Base-by-base conservation (phyloP, 1,284 basidiomycete species). In the Gymnopus androsaceus region DNA sequence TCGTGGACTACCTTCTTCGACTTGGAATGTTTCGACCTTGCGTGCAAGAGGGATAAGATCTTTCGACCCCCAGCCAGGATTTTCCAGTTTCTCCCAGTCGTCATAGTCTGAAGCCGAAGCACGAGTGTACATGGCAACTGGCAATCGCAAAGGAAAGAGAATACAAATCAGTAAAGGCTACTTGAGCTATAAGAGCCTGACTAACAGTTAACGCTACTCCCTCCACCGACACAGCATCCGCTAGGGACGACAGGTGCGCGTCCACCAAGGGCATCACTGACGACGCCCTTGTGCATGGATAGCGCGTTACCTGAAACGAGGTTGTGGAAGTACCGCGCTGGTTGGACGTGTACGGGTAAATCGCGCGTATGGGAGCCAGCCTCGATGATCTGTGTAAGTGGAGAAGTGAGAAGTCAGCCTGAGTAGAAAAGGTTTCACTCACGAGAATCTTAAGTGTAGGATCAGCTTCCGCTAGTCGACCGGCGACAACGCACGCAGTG, bases 401-500 rank as follows among this genome's bases (percentile, higher is more conserved):
- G 9, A 15, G 25, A 2, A n/a, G 28, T 17, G 4, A 27, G 3
- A 48, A 30, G 17, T 28, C 14, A 23, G 19, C 14, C 21, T 38
- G 30, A 7, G 53, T 33, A 33, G 15, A 21, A 9, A n/a, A 51
- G 23, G 23, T 7, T 1, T 11, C 33, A 67, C 65, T 38, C 61
- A 74, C 72, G 28, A 76, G 61, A 36, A 83, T 78, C 48, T 68
- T 76, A 44, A 82, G 63, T 0, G 66, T 57, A 0, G 80, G 75
- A 56, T 77, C 74, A 1, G 77, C 77, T 2, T 69, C 71, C 3
- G 78, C 75, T 12, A 82, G 72, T 51, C 80, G 72, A 12, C 75
- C 72, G 6, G 79, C 80, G 28, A 76, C 64, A 17, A 82, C 64
- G 58, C 79, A 80, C 9, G 75, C 79, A 33, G 71, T 59, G 11